Percentiles rank a stretch among this genome's conserved stretches.
Evolutionary conservation across 176 grass and related monocot species (phyloP).

Genomic region (Saccharum officinarum): DNA sequence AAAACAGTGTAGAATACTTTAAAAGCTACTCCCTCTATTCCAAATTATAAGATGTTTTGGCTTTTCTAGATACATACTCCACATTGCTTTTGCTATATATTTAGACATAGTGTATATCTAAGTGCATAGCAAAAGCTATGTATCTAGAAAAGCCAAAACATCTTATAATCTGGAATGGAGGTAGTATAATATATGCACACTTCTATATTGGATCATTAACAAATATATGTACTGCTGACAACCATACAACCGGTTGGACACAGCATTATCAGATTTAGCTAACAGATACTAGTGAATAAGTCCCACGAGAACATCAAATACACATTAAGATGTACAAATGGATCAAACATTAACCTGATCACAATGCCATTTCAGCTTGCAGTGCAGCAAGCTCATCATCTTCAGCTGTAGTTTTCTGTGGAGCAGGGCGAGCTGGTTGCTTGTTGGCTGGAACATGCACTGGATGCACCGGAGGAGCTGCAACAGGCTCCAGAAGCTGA

Average conservation of each 20-base stretch:
- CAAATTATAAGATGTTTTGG: background rate
- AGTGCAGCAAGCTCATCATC: conserved; percentile 81
- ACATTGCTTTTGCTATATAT: background rate
- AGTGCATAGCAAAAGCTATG: background rate
- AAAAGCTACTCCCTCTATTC: background rate
- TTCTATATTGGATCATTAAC: background rate
- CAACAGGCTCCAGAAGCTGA: conserved; percentile 75
- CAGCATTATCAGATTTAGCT: background rate
- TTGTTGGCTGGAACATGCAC: conserved; percentile 46
- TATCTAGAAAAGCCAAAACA: background rate
- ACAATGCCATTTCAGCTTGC: conserved; percentile 88
- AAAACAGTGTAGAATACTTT: background rate
- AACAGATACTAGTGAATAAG: background rate
- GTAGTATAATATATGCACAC: background rate
- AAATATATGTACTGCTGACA: background rate
- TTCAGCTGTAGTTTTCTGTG: conserved; percentile 66
- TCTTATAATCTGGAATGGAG: background rate
- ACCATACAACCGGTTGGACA: background rate
- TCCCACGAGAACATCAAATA: background rate
- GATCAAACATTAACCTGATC: conserved; percentile 40
- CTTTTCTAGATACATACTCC: background rate
- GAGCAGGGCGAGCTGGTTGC: conserved; percentile 44
- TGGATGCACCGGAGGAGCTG: conserved; percentile 50
- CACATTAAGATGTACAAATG: background rate
- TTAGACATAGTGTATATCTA: background rate